These are phyloP conservation scores for Piloderma croceum DNA, from an alignment of 768 basidiomycete species.

Conservation along the genomic window DNA sequence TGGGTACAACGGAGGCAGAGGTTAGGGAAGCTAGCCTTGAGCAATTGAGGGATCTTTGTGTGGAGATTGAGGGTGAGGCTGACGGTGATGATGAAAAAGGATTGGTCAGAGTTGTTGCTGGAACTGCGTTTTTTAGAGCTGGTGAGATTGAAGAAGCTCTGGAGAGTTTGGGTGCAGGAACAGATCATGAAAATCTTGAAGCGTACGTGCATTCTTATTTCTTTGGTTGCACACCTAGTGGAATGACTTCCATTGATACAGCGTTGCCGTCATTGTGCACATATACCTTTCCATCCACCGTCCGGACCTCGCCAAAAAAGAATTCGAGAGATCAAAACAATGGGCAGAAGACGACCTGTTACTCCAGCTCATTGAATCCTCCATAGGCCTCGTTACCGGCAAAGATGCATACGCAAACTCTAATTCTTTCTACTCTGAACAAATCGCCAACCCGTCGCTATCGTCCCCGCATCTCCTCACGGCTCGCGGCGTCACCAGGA, in stretches of 20 bases:
- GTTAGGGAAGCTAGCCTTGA: conserved; percentile 63
- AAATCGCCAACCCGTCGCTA: conserved; percentile 74
- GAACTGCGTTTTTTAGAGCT: conserved; percentile 79
- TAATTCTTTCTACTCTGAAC: conserved; percentile 72
- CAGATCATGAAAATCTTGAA: conserved; percentile 75
- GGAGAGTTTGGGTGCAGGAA: conserved; percentile 69
- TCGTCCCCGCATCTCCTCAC: conserved; percentile 70
- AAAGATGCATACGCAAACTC: conserved; percentile 57
- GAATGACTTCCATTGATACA: conserved; percentile 23
- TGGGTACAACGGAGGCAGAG: conserved; percentile 37
- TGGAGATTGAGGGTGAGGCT: conserved; percentile 78
- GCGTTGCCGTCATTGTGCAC: conserved; percentile 78
- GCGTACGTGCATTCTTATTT: conserved; percentile 52
- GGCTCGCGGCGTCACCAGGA: conserved; percentile 72
- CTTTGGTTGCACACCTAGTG: background rate
- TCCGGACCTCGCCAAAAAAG: conserved; percentile 79
- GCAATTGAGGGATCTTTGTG: conserved; percentile 75
- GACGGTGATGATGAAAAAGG: conserved; percentile 69
- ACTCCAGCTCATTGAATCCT: conserved; percentile 84
- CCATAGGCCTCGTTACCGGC: conserved; percentile 68
- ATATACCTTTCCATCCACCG: conserved; percentile 89
- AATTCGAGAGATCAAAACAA: conserved; percentile 75
- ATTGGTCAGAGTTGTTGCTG: conserved; percentile 72
- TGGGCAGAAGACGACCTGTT: conserved; percentile 89
- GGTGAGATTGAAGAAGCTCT: conserved; percentile 90